These are phyloP conservation scores for Brassica incana DNA, from an alignment of 345 rosid genomes.

Conservation along the genomic window DNA sequence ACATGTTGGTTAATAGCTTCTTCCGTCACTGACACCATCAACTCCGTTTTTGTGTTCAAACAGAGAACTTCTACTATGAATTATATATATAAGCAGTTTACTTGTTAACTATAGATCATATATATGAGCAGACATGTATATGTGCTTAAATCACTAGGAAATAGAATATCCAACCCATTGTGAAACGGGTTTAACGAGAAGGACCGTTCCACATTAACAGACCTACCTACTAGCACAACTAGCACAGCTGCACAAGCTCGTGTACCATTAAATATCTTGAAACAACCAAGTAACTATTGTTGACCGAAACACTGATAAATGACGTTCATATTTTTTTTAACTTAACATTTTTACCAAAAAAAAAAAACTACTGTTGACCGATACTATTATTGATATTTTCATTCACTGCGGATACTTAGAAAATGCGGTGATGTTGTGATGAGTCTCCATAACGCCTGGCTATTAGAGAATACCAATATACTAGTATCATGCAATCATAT, in stretches of 20 bases:
- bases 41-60: background rate
- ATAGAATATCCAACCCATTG: background rate
- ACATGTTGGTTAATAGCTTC: background rate
- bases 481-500: slow-evolving; percentile 6
- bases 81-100: too few relatives aligned
- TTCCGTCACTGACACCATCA: background rate
- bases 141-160: background rate
- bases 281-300: background rate
- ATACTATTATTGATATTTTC: background rate
- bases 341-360: too few relatives aligned
- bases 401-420: background rate
- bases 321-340: too few relatives aligned
- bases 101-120: background rate
- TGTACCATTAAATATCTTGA: slow-evolving; percentile 2
- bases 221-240: slow-evolving; percentile 8
- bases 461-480: slow-evolving; percentile 9
- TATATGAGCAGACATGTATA: background rate
- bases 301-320: background rate
- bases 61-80: too few relatives aligned
- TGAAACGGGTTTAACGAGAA: slow-evolving; percentile 21
- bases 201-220: slow-evolving; percentile 24
- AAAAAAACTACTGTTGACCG: background rate
- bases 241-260: slow-evolving; percentile 11
- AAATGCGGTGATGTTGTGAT: slow-evolving; percentile 9
- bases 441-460: slow-evolving; percentile 2